A percentile compares a stretch with the other conserved stretches of the same genome.
Conservation (phyloP, 129 eudicot genomes). For the Pseudognaphalium luteoalbum region DNA sequence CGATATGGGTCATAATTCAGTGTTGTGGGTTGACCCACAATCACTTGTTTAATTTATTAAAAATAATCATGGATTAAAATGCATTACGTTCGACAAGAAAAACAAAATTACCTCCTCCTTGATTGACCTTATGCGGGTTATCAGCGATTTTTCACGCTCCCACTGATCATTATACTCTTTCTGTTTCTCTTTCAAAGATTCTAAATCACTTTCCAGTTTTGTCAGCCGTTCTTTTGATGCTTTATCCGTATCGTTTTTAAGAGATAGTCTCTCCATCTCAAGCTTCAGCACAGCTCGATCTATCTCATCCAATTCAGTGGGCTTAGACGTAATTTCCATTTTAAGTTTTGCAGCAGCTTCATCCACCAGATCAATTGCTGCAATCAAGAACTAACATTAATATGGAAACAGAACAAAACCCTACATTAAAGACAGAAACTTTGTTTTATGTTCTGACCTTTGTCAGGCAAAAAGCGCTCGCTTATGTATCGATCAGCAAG, state of each 20-base stretch:
- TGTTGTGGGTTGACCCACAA: neutral
- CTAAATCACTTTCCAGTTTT: constrained; percentile 76
- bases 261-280: constrained; percentile 93
- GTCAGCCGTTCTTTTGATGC: constrained; percentile 80
- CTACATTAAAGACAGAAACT: neutral
- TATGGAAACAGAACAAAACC: neutral
- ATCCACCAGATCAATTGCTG: constrained; percentile 96
- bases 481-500: constrained; percentile 92
- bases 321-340: constrained; percentile 97
- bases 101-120: constrained; percentile 73
- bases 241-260: constrained; percentile 78
- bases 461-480: constrained; percentile 90
- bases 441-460: constrained; percentile 52
- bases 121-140: constrained; percentile 71
- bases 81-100: too few species aligned
- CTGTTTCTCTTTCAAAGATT: constrained; percentile 66
- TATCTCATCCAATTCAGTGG: constrained; percentile 84
- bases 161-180: constrained; percentile 77
- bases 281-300: constrained; percentile 90
- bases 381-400: constrained; percentile 21
- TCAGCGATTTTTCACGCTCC: constrained; percentile 78
- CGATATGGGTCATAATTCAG: neutral
- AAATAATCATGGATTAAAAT: neutral
- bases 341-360: constrained; percentile 96
- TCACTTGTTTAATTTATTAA: neutral